Conservation (phyloP, 495 filamentous ascomycete genomes). For the Emericellopsis terricola region DNA sequence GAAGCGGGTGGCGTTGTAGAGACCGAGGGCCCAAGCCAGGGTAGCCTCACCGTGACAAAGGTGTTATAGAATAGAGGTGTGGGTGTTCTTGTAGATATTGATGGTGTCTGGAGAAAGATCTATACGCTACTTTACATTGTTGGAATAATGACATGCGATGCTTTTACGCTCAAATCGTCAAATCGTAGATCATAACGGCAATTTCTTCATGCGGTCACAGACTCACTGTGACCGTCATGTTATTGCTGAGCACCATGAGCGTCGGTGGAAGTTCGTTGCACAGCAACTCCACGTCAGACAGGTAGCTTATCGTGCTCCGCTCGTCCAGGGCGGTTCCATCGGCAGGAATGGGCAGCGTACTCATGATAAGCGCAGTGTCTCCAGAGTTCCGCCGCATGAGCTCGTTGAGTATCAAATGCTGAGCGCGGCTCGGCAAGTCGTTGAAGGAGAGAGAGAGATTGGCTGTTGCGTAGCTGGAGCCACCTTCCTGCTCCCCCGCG, state of each 20-base stretch:
- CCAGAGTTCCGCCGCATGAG: slow-evolving; percentile 50
- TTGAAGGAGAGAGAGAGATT: slow-evolving; percentile 62
- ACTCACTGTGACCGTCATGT: slow-evolving; percentile 80
- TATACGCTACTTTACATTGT: not conserved
- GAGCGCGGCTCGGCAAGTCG: slow-evolving; percentile 63
- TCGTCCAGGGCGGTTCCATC: slow-evolving; percentile 58
- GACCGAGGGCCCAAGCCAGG: slow-evolving; percentile 19
- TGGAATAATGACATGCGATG: too few species aligned
- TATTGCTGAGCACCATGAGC: slow-evolving; percentile 72
- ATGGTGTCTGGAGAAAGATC: too few species aligned
- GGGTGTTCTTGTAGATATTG: not conserved
- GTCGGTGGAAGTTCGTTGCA: slow-evolving; percentile 51
- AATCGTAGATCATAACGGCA: too few species aligned
- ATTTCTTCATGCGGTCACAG: too few species aligned
- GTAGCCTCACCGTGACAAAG: slow-evolving; percentile 23
- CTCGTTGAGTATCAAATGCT: slow-evolving; percentile 75
- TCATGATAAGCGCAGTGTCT: slow-evolving; percentile 69
- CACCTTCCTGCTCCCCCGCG: slow-evolving; percentile 12
- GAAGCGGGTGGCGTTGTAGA: slow-evolving; percentile 42
- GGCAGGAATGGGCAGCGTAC: slow-evolving; percentile 58
- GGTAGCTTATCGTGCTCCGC: slow-evolving; percentile 48
- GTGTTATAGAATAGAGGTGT: slow-evolving; percentile 12
- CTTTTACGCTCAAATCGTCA: too few species aligned
- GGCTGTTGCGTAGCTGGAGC: slow-evolving; percentile 42
- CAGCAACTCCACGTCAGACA: slow-evolving; percentile 60